These are phyloP conservation scores for Fusarium camptoceras DNA, from an alignment of 2,329 filamentous ascomycete species.

Conservation along the genomic window DNA sequence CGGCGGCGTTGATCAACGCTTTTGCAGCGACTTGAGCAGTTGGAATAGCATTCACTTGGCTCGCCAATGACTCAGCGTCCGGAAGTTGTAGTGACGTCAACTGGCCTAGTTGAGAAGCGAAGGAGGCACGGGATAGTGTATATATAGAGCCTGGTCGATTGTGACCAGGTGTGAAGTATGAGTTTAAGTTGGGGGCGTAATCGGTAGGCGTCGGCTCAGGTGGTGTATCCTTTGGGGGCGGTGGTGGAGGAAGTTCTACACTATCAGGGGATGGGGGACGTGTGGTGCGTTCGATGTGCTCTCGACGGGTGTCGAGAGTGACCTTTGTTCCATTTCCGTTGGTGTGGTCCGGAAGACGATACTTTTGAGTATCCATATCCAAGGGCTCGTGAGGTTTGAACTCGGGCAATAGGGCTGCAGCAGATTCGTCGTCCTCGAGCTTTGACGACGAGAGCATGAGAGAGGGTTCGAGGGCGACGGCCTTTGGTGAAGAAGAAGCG, in stretches of 20 bases:
- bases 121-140: slow-evolving; percentile 90
- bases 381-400: slow-evolving; percentile 63
- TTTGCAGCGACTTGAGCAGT: slow-evolving; percentile 86
- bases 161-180: slow-evolving; percentile 75
- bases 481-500: slow-evolving; percentile 48
- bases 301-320: slow-evolving; percentile 66
- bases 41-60: slow-evolving; percentile 84
- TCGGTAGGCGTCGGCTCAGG: slow-evolving; percentile 53
- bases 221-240: slow-evolving; percentile 57
- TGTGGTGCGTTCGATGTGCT: slow-evolving; percentile 66
- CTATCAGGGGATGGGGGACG: slow-evolving; percentile 55
- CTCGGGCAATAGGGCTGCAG: slow-evolving; percentile 60
- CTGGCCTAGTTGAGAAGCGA: slow-evolving; percentile 92
- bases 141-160: slow-evolving; percentile 88
- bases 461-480: slow-evolving; percentile 41
- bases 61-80: slow-evolving; percentile 84
- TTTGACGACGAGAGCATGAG: slow-evolving; percentile 43
- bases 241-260: slow-evolving; percentile 53
- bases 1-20: slow-evolving; percentile 85
- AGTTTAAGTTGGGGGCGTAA: slow-evolving; percentile 63
- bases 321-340: slow-evolving; percentile 76
- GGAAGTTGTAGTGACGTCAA: slow-evolving; percentile 91
- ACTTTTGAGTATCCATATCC: slow-evolving; percentile 80
- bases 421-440: slow-evolving; percentile 46
- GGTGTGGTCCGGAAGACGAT: slow-evolving; percentile 76